phyloP scores from a whole-genome alignment of 164 flowering plant genomes.

The Chimonanthus salicifolius region DNA sequence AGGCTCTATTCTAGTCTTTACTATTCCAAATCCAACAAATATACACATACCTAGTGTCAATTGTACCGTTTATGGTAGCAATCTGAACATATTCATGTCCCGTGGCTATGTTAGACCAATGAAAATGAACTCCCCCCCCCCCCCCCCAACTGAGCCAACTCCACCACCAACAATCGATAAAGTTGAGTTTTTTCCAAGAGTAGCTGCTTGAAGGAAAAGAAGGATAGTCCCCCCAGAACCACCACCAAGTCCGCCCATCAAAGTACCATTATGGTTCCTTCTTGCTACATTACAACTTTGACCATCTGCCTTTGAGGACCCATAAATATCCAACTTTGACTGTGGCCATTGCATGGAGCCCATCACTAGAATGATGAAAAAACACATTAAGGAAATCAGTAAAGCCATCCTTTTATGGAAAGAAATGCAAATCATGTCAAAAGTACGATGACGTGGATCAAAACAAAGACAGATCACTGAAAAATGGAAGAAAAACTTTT shows the following conservation, averaged over 20 bases:
- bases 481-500: neutral
- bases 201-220: constrained; percentile 62
- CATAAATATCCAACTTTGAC: constrained; percentile 59
- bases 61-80: constrained; percentile 63
- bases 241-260: constrained; percentile 68
- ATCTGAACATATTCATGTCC: constrained; percentile 76
- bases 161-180: constrained; percentile 75
- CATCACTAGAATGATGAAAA: constrained; percentile 44
- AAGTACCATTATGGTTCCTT: constrained; percentile 13
- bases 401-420: constrained; percentile 1
- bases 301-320: constrained; percentile 75
- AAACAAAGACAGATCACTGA: neutral
- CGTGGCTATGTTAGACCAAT: constrained; percentile 73
- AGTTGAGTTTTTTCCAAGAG: constrained; percentile 47
- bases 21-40: neutral
- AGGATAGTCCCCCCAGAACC: constrained; percentile 97
- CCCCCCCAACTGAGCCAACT: constrained; percentile 81
- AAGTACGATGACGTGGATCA: neutral
- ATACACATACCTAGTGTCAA: constrained; percentile 50
- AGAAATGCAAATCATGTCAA: neutral
- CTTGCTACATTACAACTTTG: constrained; percentile 35
- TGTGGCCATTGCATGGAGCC: constrained; percentile 90
- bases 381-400: neutral
- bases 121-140: constrained; percentile 97
- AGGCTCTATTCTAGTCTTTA: neutral